Evolutionary conservation across 495 filamentous ascomycete species (phyloP).

Genomic region (Aspergillus cristatus): DNA sequence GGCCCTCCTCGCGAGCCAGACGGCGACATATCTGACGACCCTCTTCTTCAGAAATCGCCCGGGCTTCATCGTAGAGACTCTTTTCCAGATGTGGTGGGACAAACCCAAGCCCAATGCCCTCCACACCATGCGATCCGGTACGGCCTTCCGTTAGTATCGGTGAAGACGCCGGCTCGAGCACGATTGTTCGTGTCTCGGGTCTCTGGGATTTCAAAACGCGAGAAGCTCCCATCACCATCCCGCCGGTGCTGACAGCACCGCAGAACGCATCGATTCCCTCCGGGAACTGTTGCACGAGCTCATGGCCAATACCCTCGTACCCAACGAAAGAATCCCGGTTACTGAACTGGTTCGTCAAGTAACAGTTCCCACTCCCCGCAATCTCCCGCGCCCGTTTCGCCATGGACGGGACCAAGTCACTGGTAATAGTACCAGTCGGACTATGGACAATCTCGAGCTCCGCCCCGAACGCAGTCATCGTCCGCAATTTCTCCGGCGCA

Average conservation of each 20-base stretch:
- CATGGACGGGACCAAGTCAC: constrained; percentile 6
- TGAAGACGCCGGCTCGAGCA: constrained; percentile 7
- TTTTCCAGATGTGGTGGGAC: constrained; percentile 5
- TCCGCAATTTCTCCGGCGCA: constrained; percentile 8
- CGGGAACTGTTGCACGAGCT: constrained; percentile 6
- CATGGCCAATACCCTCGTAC: constrained; percentile 5
- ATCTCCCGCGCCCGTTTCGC: constrained; percentile 1
- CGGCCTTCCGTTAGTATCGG: constrained; percentile 6
- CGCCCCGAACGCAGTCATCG: constrained; percentile 8
- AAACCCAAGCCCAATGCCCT: constrained; percentile 10
- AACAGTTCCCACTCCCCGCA: neutral
- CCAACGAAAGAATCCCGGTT: constrained; percentile 4
- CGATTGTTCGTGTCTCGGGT: constrained; percentile 1
- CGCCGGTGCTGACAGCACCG: constrained; percentile 6
- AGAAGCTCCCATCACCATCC: constrained; percentile 9
- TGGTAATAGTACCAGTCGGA: constrained; percentile 3
- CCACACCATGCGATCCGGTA: constrained; percentile 3
- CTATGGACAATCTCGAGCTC: constrained; percentile 7
- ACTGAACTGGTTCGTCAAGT: constrained; percentile 6
- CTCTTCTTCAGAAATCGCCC: constrained; percentile 4
- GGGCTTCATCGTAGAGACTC: constrained; percentile 7
- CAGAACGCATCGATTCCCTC: constrained; percentile 11
- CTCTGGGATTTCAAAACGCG: constrained; percentile 3
- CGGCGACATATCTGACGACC: constrained; percentile 6
- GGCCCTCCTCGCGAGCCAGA: constrained; percentile 10